Conservation (phyloP, 2,329 filamentous ascomycete genomes). For the Curvularia lunata region DNA sequence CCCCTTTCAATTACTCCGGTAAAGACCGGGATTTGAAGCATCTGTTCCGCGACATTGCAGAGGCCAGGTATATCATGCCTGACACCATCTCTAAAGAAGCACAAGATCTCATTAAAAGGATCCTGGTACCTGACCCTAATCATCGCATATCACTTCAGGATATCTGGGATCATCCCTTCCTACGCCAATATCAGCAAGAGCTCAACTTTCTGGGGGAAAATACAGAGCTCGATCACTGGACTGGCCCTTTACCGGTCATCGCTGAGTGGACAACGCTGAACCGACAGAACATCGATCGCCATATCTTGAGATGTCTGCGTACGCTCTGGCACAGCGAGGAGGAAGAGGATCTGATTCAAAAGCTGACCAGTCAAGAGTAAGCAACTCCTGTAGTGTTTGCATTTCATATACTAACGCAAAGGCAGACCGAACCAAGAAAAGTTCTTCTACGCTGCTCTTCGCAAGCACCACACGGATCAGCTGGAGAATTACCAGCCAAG, state of each 20-base stretch:
- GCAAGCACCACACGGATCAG: conserved; percentile 81
- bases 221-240: conserved; percentile 57
- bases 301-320: conserved; percentile 83
- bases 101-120: conserved; percentile 76
- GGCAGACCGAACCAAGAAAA: conserved; percentile 84
- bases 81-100: conserved; percentile 68
- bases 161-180: conserved; percentile 86
- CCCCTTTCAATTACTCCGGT: conserved; percentile 72
- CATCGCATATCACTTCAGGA: conserved; percentile 78
- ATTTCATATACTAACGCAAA: conserved; percentile 6
- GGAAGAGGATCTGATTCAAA: conserved; percentile 72
- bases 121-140: conserved; percentile 79
- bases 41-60: conserved; percentile 66
- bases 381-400: conserved; percentile 9
- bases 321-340: conserved; percentile 90
- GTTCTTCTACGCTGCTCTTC: conserved; percentile 85
- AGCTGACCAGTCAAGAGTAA: conserved; percentile 62
- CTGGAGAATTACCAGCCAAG: conserved; percentile 83
- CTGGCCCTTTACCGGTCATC: conserved; percentile 62
- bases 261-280: conserved; percentile 68
- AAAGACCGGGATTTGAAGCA: conserved; percentile 61
- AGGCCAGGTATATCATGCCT: conserved; percentile 57
- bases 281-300: conserved; percentile 74
- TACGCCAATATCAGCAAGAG: conserved; percentile 77
- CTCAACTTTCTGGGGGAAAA: conserved; percentile 70